These are phyloP conservation scores for Naganishia albida DNA, from an alignment of 1,284 basidiomycete species.

Conservation along the genomic window DNA sequence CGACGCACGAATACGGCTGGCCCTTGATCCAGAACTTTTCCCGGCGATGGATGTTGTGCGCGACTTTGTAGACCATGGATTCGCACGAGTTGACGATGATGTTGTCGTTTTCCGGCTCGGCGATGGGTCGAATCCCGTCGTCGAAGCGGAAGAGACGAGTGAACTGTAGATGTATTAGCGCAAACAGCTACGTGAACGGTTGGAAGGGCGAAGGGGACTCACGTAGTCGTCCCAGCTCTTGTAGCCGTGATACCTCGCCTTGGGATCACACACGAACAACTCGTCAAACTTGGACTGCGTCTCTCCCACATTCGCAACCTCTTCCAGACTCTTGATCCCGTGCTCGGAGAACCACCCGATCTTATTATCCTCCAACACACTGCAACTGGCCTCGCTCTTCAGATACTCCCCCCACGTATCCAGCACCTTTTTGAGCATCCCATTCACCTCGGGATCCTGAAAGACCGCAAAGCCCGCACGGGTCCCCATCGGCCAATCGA, in stretches of 20 bases:
- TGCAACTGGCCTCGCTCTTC: constrained; percentile 54
- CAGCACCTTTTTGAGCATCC: constrained; percentile 54
- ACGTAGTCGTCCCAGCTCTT: constrained; percentile 61
- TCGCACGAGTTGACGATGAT: constrained; percentile 59
- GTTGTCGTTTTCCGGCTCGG: constrained; percentile 49
- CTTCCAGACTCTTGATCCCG: constrained; percentile 47
- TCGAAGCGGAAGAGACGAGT: constrained; percentile 53
- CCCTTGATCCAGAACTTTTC: constrained; percentile 59
- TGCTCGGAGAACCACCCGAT: constrained; percentile 58
- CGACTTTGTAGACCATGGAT: constrained; percentile 55
- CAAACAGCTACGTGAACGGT: not conserved
- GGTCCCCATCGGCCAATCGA: constrained; percentile 60
- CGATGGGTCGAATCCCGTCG: constrained; percentile 55
- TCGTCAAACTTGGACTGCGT: constrained; percentile 47
- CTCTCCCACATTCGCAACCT: constrained; percentile 48
- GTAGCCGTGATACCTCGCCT: constrained; percentile 55
- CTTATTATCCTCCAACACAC: constrained; percentile 51
- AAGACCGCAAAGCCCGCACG: constrained; percentile 57
- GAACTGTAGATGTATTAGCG: constrained; percentile 46
- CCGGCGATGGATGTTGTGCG: constrained; percentile 46
- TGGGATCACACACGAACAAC: constrained; percentile 56
- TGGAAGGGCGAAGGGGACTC: not conserved
- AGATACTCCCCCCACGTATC: constrained; percentile 60
- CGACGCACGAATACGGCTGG: constrained; percentile 56
- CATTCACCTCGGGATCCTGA: constrained; percentile 56